Conservation (phyloP, 2,329 filamentous ascomycete genomes). For the Colletotrichum sp. region DNA sequence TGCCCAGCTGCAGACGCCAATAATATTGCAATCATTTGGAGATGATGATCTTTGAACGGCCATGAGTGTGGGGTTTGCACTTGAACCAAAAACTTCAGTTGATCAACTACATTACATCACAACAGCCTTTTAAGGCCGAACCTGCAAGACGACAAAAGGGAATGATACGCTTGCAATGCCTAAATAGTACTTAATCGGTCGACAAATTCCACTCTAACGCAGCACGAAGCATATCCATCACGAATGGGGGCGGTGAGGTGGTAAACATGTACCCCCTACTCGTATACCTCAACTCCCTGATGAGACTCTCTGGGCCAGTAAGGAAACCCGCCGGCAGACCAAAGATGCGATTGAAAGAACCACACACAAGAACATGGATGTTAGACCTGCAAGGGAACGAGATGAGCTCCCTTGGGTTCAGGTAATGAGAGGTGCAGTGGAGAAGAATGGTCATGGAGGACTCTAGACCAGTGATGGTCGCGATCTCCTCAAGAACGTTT, state of each 20-base stretch:
- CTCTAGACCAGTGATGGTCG: background rate
- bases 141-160: background rate
- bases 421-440: slow-evolving; percentile 3
- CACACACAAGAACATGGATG: slow-evolving; percentile 2
- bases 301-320: background rate
- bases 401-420: background rate
- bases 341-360: slow-evolving; percentile 5
- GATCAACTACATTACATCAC: background rate
- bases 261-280: slow-evolving; percentile 17
- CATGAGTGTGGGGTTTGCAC: background rate
- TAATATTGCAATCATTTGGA: background rate
- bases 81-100: background rate
- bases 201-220: background rate
- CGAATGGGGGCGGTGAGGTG: slow-evolving; percentile 9
- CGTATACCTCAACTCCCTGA: slow-evolving; percentile 18
- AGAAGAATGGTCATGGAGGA: slow-evolving; percentile 12
- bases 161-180: background rate
- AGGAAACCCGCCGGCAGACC: slow-evolving; percentile 10
- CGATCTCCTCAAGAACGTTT: background rate
- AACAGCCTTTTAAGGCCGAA: background rate
- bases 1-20: background rate
- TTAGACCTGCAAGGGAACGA: background rate
- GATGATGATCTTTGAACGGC: background rate
- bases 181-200: background rate
- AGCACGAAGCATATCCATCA: slow-evolving; percentile 13